These are phyloP conservation scores for Oleoguttula mirabilis DNA, from an alignment of 495 filamentous ascomycete genomes.

Conservation along the genomic window DNA sequence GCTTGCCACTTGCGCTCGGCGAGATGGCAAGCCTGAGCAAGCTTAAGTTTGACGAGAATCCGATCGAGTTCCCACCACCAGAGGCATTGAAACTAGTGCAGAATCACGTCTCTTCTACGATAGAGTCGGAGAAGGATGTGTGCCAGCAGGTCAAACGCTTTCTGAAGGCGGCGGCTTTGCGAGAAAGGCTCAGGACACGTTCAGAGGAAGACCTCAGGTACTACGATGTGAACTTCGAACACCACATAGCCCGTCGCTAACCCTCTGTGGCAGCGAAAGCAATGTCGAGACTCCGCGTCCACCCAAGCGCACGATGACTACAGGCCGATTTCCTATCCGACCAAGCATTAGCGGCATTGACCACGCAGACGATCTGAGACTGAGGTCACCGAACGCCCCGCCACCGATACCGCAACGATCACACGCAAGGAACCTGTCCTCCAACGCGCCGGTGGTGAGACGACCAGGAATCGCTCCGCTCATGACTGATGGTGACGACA, in stretches of 20 bases:
- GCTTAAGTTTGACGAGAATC: conserved; percentile 78
- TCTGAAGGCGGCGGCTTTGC: conserved; percentile 45
- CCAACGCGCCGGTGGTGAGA: conserved; percentile 19
- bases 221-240: background rate
- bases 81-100: conserved; percentile 26
- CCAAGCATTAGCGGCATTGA: conserved; percentile 49
- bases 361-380: conserved; percentile 13
- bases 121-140: conserved; percentile 47
- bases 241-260: background rate
- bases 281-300: conserved; percentile 61
- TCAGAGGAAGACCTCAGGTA: conserved; percentile 41
- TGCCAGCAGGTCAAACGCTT: conserved; percentile 68
- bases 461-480: conserved; percentile 60
- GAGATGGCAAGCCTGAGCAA: conserved; percentile 82
- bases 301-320: conserved; percentile 52
- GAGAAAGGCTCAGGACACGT: conserved; percentile 37
- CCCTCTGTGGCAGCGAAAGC: conserved; percentile 33
- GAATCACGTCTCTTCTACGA: conserved; percentile 12
- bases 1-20: conserved; percentile 68
- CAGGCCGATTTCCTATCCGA: conserved; percentile 73
- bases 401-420: conserved; percentile 65
- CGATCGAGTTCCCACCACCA: conserved; percentile 55
- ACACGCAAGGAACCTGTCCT: conserved; percentile 63
- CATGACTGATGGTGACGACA: conserved; percentile 54
- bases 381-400: conserved; percentile 28